Evolutionary conservation across 768 basidiomycete species (phyloP).

Genomic region (Collybia mongolica): DNA sequence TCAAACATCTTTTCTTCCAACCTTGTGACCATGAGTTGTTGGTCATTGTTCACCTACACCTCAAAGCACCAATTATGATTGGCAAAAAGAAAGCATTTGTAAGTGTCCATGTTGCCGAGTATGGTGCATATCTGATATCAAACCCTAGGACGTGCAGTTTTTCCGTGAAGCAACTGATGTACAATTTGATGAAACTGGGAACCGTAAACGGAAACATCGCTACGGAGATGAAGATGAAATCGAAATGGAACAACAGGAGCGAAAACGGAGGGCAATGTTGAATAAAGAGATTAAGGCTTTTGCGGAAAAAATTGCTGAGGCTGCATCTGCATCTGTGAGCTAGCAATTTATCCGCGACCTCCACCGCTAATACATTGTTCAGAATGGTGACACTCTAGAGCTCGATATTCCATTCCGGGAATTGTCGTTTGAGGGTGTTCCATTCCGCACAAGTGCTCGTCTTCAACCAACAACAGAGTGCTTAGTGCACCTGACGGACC

Average conservation of each 20-base stretch:
- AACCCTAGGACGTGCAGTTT: constrained; percentile 88
- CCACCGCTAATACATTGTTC: constrained; percentile 5
- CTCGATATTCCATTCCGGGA: constrained; percentile 97
- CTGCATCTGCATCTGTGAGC: constrained; percentile 71
- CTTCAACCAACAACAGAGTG: constrained; percentile 97
- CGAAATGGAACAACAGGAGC: constrained; percentile 96
- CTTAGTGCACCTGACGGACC: constrained; percentile 91
- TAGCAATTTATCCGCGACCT: background rate
- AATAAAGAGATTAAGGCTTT: constrained; percentile 96
- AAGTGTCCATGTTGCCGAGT: constrained; percentile 23
- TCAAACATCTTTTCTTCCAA: constrained; percentile 99
- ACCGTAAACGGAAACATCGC: constrained; percentile 93
- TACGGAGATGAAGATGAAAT: constrained; percentile 99
- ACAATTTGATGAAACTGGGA: constrained; percentile 99
- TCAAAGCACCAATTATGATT: constrained; percentile 96
- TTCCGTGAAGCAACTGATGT: constrained; percentile 97
- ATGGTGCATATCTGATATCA: constrained; percentile 1
- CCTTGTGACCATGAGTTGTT: constrained; percentile 96
- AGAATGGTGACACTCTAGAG: constrained; percentile 81
- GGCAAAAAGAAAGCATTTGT: constrained; percentile 98
- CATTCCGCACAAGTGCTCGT: constrained; percentile 91
- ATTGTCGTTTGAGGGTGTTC: constrained; percentile 95
- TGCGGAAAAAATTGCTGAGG: constrained; percentile 89
- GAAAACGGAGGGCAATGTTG: constrained; percentile 81
- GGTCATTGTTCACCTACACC: constrained; percentile 90